Evolutionary conservation across 2,329 filamentous ascomycete genomes (phyloP).

Genomic region (Intubia oerlemansii): DNA sequence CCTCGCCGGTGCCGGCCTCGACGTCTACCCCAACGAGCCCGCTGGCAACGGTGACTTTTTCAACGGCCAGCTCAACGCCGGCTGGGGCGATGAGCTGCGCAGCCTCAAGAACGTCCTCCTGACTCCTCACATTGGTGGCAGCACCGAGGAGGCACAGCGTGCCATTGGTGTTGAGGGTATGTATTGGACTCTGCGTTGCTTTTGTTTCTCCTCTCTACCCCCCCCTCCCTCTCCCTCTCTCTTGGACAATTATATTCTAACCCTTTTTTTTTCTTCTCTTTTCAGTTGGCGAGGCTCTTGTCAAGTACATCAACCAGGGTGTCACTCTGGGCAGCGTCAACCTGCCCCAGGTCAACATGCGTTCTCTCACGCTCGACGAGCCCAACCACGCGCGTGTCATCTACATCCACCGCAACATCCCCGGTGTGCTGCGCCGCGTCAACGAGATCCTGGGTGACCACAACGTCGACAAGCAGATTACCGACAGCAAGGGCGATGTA

Average conservation of each 20-base stretch:
- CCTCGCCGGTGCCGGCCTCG: slow-evolving; percentile 82
- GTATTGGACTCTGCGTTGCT: not conserved
- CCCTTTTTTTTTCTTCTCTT: too few species aligned
- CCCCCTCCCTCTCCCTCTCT: too few species aligned
- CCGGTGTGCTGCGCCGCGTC: slow-evolving; percentile 82
- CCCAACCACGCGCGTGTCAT: slow-evolving; percentile 77
- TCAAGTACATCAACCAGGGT: slow-evolving; percentile 91
- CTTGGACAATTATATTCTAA: too few species aligned
- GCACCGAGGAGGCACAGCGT: slow-evolving; percentile 90
- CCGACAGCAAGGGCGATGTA: slow-evolving; percentile 80
- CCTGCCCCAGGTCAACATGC: slow-evolving; percentile 81
- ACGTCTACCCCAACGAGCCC: slow-evolving; percentile 89
- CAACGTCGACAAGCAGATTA: slow-evolving; percentile 98
- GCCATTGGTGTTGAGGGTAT: slow-evolving; percentile 76
- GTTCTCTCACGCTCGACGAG: slow-evolving; percentile 78
- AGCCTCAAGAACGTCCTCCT: slow-evolving; percentile 81
- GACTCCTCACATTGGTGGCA: slow-evolving; percentile 91
- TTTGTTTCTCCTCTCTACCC: too few species aligned
- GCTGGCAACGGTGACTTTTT: slow-evolving; percentile 92
- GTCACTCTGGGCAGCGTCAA: slow-evolving; percentile 85
- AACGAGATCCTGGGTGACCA: slow-evolving; percentile 89
- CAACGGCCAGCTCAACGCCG: slow-evolving; percentile 52
- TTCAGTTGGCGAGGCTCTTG: slow-evolving; percentile 66
- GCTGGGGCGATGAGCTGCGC: slow-evolving; percentile 68
- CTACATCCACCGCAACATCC: slow-evolving; percentile 92